These are phyloP conservation scores for Colletotrichum salicis DNA, from an alignment of 2,329 filamentous ascomycete species.

Conservation along the genomic window DNA sequence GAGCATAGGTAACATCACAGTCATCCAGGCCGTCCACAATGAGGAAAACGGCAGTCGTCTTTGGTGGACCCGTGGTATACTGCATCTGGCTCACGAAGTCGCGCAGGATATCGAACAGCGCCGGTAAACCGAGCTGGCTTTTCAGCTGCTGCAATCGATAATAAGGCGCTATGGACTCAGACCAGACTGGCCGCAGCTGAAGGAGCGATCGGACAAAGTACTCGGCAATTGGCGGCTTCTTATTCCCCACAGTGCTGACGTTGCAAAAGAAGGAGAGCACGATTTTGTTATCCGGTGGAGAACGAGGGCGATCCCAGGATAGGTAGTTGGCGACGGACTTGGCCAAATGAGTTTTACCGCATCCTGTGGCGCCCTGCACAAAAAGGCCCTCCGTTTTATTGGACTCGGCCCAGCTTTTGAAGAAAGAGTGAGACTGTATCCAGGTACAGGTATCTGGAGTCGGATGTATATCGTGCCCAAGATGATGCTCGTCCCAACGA, in stretches of 20 bases:
- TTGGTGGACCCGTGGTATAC: neutral
- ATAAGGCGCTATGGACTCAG: conserved; percentile 24
- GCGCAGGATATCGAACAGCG: conserved; percentile 38
- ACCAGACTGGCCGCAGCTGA: conserved; percentile 33
- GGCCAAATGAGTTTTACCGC: conserved; percentile 40
- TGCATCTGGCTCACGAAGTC: conserved; percentile 22
- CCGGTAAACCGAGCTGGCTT: conserved; percentile 10
- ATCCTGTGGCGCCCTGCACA: conserved; percentile 33
- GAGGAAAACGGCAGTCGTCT: conserved; percentile 34
- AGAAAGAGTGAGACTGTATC: conserved; percentile 31
- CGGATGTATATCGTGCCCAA: conserved; percentile 19
- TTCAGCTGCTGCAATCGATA: conserved; percentile 20
- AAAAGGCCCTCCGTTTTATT: conserved; percentile 29
- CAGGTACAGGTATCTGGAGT: conserved; percentile 37
- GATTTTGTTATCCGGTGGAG: conserved; percentile 8
- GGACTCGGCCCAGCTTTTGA: conserved; percentile 36
- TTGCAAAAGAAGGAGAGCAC: conserved; percentile 40
- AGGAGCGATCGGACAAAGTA: conserved; percentile 38
- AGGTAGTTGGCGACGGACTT: conserved; percentile 37
- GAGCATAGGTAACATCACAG: conserved; percentile 22
- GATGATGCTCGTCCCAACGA: conserved; percentile 16
- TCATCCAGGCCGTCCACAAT: conserved; percentile 40
- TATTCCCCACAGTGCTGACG: conserved; percentile 6
- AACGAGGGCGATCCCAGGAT: neutral
- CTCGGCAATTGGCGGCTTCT: conserved; percentile 37